These are phyloP conservation scores for Fusarium sororula DNA, from an alignment of 2,329 filamentous ascomycete genomes.

Conservation along the genomic window DNA sequence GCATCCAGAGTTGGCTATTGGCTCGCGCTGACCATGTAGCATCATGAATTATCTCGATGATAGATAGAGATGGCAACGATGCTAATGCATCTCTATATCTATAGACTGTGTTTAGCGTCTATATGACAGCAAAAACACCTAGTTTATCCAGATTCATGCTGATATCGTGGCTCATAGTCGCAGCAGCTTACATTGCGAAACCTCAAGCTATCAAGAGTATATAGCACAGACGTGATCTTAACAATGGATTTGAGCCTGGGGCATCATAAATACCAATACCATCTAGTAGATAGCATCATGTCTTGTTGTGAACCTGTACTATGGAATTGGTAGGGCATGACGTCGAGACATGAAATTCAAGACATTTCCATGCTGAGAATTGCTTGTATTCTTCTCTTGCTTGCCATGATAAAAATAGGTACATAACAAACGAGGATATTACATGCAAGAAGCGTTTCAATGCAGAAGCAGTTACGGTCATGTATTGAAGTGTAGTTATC, in stretches of 20 bases:
- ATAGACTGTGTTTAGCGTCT: background rate
- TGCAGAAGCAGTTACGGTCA: background rate
- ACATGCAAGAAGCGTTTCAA: background rate
- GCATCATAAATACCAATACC: background rate
- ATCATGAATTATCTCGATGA: background rate
- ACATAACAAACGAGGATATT: no score
- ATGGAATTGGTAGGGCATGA: background rate
- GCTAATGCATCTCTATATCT: background rate
- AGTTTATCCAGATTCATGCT: background rate
- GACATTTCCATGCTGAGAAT: background rate
- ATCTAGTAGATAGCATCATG: background rate
- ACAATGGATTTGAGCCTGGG: background rate
- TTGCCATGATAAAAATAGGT: background rate
- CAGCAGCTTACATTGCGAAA: background rate
- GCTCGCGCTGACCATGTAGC: background rate
- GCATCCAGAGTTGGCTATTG: constrained; percentile 22
- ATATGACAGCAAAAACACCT: no score
- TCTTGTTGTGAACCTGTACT: no score
- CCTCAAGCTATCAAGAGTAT: background rate
- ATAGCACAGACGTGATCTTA: background rate
- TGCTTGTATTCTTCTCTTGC: background rate
- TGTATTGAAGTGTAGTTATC: background rate
- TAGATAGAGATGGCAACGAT: background rate
- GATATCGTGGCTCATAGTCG: background rate
- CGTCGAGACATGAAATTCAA: background rate